These are phyloP conservation scores for Jaenimonas drosophilae DNA, from an alignment of 208 protist species.

Conservation along the genomic window DNA sequence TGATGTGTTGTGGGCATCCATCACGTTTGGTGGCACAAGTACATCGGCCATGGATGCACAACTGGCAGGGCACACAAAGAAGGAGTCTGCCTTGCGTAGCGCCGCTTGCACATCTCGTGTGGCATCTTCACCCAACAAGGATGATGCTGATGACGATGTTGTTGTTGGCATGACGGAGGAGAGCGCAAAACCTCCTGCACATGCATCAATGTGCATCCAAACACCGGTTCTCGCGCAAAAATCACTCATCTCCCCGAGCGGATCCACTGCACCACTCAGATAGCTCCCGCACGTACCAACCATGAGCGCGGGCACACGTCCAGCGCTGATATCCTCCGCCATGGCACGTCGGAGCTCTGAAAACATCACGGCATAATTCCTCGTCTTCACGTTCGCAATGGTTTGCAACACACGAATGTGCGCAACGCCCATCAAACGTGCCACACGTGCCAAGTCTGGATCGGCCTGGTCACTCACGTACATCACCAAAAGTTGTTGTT, in stretches of 20 bases:
- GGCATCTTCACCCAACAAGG: too few relatives aligned
- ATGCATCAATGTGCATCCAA: slow-evolving; percentile 71
- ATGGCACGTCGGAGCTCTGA: slow-evolving; percentile 29
- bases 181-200: slow-evolving; percentile 30
- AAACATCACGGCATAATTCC: slow-evolving; percentile 38
- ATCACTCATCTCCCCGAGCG: slow-evolving; percentile 19
- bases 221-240: slow-evolving; percentile 42
- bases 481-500: slow-evolving; percentile 24
- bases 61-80: slow-evolving; percentile 1
- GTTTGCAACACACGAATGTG: slow-evolving; percentile 54
- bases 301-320: slow-evolving; percentile 51
- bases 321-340: slow-evolving; percentile 50
- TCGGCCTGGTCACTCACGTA: slow-evolving; percentile 71
- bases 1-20: too few relatives aligned
- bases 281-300: slow-evolving; percentile 39
- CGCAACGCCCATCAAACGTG: slow-evolving; percentile 40
- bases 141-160: too few relatives aligned
- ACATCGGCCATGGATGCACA: neutral
- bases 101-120: neutral
- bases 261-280: slow-evolving; percentile 47
- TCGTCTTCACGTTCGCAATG: slow-evolving; percentile 7
- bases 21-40: neutral
- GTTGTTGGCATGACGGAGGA: too few relatives aligned
- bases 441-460: slow-evolving; percentile 22
- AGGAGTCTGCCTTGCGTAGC: neutral